Base-by-base conservation (phyloP, 495 filamentous ascomycete species). In the Aspergillus egyptiacus region DNA sequence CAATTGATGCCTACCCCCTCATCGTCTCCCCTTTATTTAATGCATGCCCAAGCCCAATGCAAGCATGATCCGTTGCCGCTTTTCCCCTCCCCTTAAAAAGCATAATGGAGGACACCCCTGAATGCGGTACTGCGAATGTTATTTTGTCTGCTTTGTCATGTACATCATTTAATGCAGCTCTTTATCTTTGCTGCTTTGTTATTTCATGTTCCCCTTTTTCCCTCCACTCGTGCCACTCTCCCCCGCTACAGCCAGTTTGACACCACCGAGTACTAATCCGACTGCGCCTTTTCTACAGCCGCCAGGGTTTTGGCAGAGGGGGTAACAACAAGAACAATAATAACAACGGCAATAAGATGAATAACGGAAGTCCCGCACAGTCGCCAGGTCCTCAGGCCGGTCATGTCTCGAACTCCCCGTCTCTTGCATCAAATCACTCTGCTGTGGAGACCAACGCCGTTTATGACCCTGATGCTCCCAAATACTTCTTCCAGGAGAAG, bases 401-500 rank as follows among this genome's bases (percentile, higher is more conserved):
- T 47, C 73, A 78, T 37, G 66, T 83, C 45, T 75, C 83, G 34
- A 80, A 74, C 55, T 83, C 81, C 24, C 74, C 74, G 28, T 78
- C 81, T 32, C 57, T 81, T 43, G 66, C 72, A 34, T 73, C 73
- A 48, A 75, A 72, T 37, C 59, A 76, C 36, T 65, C 69, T 23
- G 19, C 48, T 25, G 61, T 78, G 52, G 80, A 85, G 36, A 71
- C 61, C 58, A 59, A 63, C 47, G 60, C 66, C 49, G 60, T 65
- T 28, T 76, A 71, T 55, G 73, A 73, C 20, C 70, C 83, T 39
- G 82, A 81, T 68, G 65, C 80, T 47, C 60, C 70, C 58, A 74
- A 87, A 58, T 83, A 79, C 65, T 85, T 84, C 66, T 85, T 91
- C 64, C 84, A 87, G 57, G 81, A 90, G 50, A 79, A 84, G 55